These are phyloP conservation scores for Drechslera avenae DNA, from an alignment of 2,329 filamentous ascomycete genomes.

Conservation along the genomic window DNA sequence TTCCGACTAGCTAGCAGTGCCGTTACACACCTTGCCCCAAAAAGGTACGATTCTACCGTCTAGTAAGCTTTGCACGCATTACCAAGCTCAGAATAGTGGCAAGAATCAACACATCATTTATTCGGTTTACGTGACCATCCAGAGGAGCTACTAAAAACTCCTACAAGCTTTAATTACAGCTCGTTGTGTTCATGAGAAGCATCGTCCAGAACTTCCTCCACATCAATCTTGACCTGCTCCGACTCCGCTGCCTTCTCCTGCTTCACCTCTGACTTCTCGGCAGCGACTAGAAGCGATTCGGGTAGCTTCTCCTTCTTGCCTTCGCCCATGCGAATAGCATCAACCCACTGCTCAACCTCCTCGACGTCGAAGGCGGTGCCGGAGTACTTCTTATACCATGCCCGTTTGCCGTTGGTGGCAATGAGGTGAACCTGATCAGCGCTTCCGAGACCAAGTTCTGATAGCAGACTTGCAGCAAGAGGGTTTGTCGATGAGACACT, in stretches of 20 bases:
- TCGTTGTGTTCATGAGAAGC: constrained; percentile 31
- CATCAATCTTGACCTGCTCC: constrained; percentile 40
- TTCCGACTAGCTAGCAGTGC: too few species aligned
- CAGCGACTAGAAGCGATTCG: constrained; percentile 51
- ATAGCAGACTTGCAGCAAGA: constrained; percentile 61
- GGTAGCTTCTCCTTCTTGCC: constrained; percentile 74
- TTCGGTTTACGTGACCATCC: too few species aligned
- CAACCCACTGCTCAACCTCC: constrained; percentile 82
- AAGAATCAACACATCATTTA: too few species aligned
- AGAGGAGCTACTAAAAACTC: too few species aligned
- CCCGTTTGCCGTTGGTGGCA: constrained; percentile 81
- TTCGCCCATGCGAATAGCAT: constrained; percentile 88
- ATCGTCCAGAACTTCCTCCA: constrained; percentile 37
- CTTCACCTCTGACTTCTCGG: constrained; percentile 24
- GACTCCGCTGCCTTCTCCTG: constrained; percentile 32
- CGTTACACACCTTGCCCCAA: too few species aligned
- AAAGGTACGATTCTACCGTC: too few species aligned
- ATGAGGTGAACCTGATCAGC: constrained; percentile 70
- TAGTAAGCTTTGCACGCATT: too few species aligned
- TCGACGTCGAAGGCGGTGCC: constrained; percentile 61
- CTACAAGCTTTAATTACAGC: constrained; percentile 18
- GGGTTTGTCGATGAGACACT: constrained; percentile 69
- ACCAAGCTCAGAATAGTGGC: too few species aligned
- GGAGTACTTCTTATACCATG: constrained; percentile 81
- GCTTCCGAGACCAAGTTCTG: constrained; percentile 64